Conservation (phyloP, 1,139 yeast genomes). For the Blastobotrys raffinosifermentans region DNA sequence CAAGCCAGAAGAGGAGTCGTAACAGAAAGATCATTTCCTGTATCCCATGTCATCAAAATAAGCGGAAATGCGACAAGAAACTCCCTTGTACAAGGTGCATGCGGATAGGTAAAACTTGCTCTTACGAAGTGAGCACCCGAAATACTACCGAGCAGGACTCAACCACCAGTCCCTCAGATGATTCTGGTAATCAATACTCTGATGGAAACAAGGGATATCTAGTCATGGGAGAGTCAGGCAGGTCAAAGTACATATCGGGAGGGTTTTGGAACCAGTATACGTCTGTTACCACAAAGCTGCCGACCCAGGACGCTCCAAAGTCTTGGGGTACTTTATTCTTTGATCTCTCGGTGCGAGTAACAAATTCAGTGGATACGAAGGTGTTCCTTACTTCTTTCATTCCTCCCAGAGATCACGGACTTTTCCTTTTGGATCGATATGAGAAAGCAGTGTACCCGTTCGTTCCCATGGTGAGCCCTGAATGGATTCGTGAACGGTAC, state of each 20-base stretch:
- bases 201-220: constrained; percentile 1
- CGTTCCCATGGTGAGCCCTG: not conserved
- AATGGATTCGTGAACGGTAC: not conserved
- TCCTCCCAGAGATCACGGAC: not conserved
- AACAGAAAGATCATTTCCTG: not conserved
- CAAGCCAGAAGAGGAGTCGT: not conserved
- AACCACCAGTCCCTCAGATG: too few relatives aligned
- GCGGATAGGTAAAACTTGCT: constrained; percentile 1
- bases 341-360: not conserved
- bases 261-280: too few relatives aligned
- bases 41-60: constrained; percentile 2
- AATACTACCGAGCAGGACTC: too few relatives aligned
- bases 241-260: not conserved
- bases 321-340: too few relatives aligned
- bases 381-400: not conserved
- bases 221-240: not conserved
- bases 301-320: too few relatives aligned
- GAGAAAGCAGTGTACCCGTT: not conserved
- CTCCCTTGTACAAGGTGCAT: constrained; percentile 1
- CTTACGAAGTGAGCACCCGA: too few relatives aligned
- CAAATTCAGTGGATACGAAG: not conserved
- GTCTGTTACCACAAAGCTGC: too few relatives aligned
- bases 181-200: too few relatives aligned
- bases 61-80: constrained; percentile 1
- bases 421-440: not conserved